Conservation (phyloP, 2,329 filamentous ascomycete species). For the Ceratocystis albifundus region DNA sequence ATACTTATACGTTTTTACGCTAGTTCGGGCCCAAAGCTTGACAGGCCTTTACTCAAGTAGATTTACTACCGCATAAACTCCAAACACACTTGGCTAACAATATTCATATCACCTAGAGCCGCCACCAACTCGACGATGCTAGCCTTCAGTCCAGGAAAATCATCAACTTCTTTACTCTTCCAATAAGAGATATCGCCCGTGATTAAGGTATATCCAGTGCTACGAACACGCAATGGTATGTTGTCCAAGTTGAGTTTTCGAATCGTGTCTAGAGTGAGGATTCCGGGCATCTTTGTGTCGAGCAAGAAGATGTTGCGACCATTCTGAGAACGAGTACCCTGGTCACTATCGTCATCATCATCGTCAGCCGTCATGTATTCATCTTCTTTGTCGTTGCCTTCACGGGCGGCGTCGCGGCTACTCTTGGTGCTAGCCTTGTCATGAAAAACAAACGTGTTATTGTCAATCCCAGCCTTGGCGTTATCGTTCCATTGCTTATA, state of each 20-base stretch:
- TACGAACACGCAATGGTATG: conserved; percentile 43
- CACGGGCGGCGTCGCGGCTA: conserved; percentile 18
- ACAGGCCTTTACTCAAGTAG: neutral
- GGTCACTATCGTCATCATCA: conserved; percentile 20
- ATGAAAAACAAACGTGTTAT: conserved; percentile 13
- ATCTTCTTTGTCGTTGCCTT: conserved; percentile 14
- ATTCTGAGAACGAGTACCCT: neutral
- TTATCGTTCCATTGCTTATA: conserved; percentile 2
- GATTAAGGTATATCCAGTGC: conserved; percentile 32
- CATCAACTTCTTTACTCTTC: conserved; percentile 41
- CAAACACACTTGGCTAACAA: conserved; percentile 46
- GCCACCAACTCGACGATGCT: conserved; percentile 57
- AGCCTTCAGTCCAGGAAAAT: conserved; percentile 45
- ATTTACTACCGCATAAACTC: conserved; percentile 35
- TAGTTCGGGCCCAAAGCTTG: neutral
- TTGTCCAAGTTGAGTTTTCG: conserved; percentile 45
- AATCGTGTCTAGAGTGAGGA: conserved; percentile 46
- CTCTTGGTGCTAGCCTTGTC: conserved; percentile 29
- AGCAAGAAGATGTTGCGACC: conserved; percentile 38
- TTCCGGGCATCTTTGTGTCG: conserved; percentile 53
- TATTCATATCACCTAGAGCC: conserved; percentile 46
- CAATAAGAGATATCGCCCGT: conserved; percentile 47
- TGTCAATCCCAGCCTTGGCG: neutral
- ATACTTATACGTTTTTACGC: neutral
- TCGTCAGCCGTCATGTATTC: neutral